Evolutionary conservation across 2,329 filamentous ascomycete genomes (phyloP).

Genomic region (Talaromyces atroroseus): DNA sequence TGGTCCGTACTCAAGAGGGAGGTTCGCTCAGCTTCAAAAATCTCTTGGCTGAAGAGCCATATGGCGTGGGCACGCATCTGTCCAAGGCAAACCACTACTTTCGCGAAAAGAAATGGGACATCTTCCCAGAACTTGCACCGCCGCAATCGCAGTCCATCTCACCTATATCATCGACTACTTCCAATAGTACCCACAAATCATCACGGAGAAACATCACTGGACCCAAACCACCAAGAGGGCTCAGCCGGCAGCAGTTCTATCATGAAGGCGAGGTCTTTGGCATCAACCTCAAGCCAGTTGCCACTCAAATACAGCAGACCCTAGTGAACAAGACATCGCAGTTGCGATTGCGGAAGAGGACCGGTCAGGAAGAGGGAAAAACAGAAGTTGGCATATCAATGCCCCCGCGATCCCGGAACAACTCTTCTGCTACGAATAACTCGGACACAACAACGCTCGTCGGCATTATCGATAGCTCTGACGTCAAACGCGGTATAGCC

Average conservation of each 20-base stretch:
- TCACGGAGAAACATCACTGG: conserved; percentile 1
- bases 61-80: conserved; percentile 19
- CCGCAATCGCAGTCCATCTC: conserved; percentile 16
- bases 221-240: conserved; percentile 19
- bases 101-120: conserved; percentile 38
- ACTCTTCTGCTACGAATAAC: neutral
- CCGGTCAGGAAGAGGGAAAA: neutral
- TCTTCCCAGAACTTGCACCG: conserved; percentile 35
- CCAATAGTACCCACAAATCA: neutral
- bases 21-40: conserved; percentile 17
- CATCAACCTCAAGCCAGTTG: conserved; percentile 28
- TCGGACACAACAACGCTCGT: neutral
- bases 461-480: neutral
- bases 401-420: neutral
- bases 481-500: conserved; percentile 1
- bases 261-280: neutral
- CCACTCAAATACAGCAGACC: conserved; percentile 29
- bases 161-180: neutral
- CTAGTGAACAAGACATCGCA: conserved; percentile 15
- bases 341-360: conserved; percentile 1
- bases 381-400: neutral
- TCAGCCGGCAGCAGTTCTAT: neutral
- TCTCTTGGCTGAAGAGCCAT: conserved; percentile 22
- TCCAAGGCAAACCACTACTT: conserved; percentile 32
- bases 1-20: neutral